Conservation (phyloP, 371 early-diverging fungal species). For the Rhizopus stolonifer region DNA sequence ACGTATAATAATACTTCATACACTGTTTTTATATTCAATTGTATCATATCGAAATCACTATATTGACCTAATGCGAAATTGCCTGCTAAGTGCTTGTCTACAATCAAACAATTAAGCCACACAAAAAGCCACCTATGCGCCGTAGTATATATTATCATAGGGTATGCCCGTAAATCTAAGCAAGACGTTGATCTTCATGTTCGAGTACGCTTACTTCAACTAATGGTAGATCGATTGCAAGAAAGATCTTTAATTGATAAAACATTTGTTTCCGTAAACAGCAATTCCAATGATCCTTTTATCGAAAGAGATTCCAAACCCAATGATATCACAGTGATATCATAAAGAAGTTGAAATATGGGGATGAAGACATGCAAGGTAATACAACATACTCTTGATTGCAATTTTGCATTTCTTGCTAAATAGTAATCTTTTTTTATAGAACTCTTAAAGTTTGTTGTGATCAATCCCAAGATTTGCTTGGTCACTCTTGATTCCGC, state of each 20-base stretch:
- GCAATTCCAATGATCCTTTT: conserved; percentile 6
- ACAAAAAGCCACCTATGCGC: no score
- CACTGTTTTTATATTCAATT: no score
- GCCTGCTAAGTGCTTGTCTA: no score
- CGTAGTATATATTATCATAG: no score
- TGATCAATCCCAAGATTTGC: conserved; percentile 13
- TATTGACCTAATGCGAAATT: no score
- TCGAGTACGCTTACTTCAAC: conserved; percentile 12
- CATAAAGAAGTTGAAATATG: conserved; percentile 10
- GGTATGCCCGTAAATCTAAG: conserved; percentile 16
- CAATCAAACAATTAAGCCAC: no score
- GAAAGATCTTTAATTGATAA: conserved; percentile 14
- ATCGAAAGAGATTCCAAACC: conserved; percentile 6
- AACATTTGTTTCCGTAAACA: conserved; percentile 4
- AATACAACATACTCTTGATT: conserved; percentile 7
- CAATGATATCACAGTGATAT: conserved; percentile 11
- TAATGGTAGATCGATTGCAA: conserved; percentile 12
- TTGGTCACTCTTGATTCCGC: conserved; percentile 18
- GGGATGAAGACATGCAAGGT: conserved; percentile 18
- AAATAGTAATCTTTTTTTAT: conserved; percentile 11
- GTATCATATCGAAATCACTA: no score
- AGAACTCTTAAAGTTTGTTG: conserved; percentile 15
- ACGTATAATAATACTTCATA: no score
- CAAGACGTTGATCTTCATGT: conserved; percentile 5
- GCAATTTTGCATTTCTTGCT: conserved; percentile 1